A percentile compares a stretch with the other conserved stretches of the same genome.
These are phyloP conservation scores for Orbilia brochopaga DNA, from an alignment of 2,329 filamentous ascomycete species.

Conservation along the genomic window DNA sequence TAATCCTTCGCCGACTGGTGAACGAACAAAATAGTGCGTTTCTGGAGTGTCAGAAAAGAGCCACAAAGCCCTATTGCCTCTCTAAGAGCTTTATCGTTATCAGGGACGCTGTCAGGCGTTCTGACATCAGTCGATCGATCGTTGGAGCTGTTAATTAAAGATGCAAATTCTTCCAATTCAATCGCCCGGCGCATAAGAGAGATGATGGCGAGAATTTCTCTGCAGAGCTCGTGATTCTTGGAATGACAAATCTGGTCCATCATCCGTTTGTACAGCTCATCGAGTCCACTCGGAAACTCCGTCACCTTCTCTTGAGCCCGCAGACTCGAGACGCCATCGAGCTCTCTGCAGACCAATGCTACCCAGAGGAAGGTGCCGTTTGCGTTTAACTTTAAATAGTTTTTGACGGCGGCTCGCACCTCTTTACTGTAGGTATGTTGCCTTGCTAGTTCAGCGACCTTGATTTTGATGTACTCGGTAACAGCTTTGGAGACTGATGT, in stretches of 20 bases:
- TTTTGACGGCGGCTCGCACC: constrained; percentile 48
- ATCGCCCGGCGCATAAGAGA: constrained; percentile 22
- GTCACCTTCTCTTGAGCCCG: constrained; percentile 51
- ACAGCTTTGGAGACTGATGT: constrained; percentile 57
- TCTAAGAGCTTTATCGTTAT: neutral
- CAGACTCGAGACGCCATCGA: constrained; percentile 57
- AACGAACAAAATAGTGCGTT: constrained; percentile 2
- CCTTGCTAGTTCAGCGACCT: constrained; percentile 56
- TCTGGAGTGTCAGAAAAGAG: constrained; percentile 4
- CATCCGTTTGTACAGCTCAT: constrained; percentile 59
- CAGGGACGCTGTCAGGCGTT: neutral
- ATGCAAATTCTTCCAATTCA: constrained; percentile 7
- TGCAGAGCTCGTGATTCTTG: constrained; percentile 56
- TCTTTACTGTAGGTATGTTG: constrained; percentile 7
- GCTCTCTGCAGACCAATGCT: constrained; percentile 59
- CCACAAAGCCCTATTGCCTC: constrained; percentile 5
- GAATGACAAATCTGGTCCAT: constrained; percentile 56
- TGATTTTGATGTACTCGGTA: constrained; percentile 57
- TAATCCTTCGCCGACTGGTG: constrained; percentile 3
- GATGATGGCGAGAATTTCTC: constrained; percentile 57
- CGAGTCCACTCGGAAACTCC: constrained; percentile 57
- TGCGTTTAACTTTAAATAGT: constrained; percentile 56
- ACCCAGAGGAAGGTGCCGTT: constrained; percentile 54
- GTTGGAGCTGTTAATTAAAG: neutral
- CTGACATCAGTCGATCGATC: constrained; percentile 3